Base-by-base conservation (phyloP, 2,329 filamentous ascomycete genomes). In the Penicillium sp. region DNA sequence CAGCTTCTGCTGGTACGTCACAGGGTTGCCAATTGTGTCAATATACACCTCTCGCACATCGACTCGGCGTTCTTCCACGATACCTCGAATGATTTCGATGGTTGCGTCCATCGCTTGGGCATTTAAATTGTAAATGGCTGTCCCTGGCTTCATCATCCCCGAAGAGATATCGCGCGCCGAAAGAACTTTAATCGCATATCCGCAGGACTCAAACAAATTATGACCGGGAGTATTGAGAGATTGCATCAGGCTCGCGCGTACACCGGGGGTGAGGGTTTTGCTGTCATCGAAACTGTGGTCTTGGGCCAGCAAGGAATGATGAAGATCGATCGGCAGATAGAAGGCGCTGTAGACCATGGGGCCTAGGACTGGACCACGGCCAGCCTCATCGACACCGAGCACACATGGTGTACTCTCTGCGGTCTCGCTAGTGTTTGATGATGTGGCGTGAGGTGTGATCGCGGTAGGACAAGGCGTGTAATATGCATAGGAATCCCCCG, bases 81-180 rank as follows among this genome's bases (percentile, higher is more conserved):
- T 86, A 23, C 81, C 82, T 39, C 80, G 75, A 57, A 97, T 91
- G 36, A 98, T 74, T 26, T 79, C 79, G 16, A 94, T 80, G 0
- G 91, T 97, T 3, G 91, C 87, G 65, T 95, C 90, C 80, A 93
- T 85, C 13, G 91, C 91, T 67, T 98, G 93, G 4, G 89, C 88
- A 63, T 98, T 98, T 50, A 98, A 79, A 63, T 98, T 98, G 70
- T 96, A 94, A 3, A 73, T 63, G 13, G 70, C 68, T 7, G 59
- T 57, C 9, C 59, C 61, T 7, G 73, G 71, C 6, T 78, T 76
- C 57, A 93, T 73, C 87, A 94, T 94, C 56, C 80, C 79, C 6
- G 87, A 78, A 27, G 77, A 79, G 56, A 95, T 94, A 68, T 91
- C 86, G 30, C 84, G 79, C 7, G 93, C 89, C 0, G 87, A 94